Conservation (phyloP, 2,329 filamentous ascomycete species). For the Trichoderma sp. region DNA sequence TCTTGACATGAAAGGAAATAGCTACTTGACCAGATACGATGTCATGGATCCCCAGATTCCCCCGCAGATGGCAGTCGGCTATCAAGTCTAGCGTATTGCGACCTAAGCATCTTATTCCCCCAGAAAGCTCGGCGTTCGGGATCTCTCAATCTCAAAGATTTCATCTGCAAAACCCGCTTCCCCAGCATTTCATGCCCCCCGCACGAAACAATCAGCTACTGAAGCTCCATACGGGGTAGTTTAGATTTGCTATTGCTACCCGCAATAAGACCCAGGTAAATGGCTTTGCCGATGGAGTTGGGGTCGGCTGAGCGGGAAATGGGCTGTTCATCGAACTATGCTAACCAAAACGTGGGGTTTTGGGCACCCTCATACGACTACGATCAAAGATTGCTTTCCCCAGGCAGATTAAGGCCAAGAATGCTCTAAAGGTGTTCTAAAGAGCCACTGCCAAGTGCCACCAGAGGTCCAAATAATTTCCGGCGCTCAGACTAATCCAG, state of each 20-base stretch:
- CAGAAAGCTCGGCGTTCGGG: conserved; percentile 21
- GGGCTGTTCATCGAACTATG: conserved; percentile 20
- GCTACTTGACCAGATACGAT: neutral
- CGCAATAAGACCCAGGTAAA: conserved; percentile 21
- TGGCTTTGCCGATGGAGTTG: conserved; percentile 20
- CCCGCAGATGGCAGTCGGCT: conserved; percentile 8
- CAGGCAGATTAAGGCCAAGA: conserved; percentile 10
- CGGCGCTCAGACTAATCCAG: neutral
- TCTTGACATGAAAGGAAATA: neutral
- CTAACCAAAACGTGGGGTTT: conserved; percentile 21
- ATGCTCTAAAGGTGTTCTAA: neutral
- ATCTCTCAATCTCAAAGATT: conserved; percentile 13
- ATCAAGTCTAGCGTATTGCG: conserved; percentile 5
- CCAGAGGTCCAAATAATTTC: neutral
- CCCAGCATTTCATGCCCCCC: conserved; percentile 20
- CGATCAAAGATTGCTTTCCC: neutral
- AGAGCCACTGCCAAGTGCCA: neutral
- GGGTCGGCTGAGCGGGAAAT: conserved; percentile 22
- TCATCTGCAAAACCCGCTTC: conserved; percentile 12
- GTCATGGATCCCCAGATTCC: conserved; percentile 10
- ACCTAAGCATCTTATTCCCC: conserved; percentile 26
- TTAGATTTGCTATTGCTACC: conserved; percentile 2
- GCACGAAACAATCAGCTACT: conserved; percentile 4
- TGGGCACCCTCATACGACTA: conserved; percentile 15
- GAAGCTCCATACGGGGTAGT: conserved; percentile 4